Percentiles rank a stretch among this genome's conserved stretches.
phyloP scores from a whole-genome alignment of 2,329 filamentous ascomycete species.

The Fusarium stilboides region DNA sequence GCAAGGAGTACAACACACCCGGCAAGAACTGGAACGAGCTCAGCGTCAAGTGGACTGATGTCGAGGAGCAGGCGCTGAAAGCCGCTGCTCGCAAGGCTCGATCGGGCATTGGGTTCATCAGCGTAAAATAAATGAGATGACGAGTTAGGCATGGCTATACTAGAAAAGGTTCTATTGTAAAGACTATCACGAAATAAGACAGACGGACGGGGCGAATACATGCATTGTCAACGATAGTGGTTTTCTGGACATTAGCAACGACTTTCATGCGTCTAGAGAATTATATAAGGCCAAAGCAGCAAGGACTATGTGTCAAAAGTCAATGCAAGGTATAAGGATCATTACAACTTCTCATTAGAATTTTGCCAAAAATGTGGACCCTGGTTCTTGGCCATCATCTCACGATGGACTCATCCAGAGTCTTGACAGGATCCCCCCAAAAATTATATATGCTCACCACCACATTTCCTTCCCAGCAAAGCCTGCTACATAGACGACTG shows the following conservation, averaged over 20 bases:
- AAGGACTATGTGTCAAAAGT: neutral
- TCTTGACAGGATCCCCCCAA: slow-evolving; percentile 6
- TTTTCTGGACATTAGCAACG: neutral
- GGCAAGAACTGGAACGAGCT: slow-evolving; percentile 77
- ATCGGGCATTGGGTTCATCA: slow-evolving; percentile 75
- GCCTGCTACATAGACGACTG: slow-evolving; percentile 17
- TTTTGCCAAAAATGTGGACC: slow-evolving; percentile 23
- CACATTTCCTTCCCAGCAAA: slow-evolving; percentile 14
- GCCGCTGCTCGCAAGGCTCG: slow-evolving; percentile 70
- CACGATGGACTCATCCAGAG: slow-evolving; percentile 17
- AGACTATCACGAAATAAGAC: neutral
- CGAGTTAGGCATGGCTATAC: neutral
- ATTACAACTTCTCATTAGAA: slow-evolving; percentile 45
- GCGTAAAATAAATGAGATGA: slow-evolving; percentile 67
- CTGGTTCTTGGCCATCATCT: slow-evolving; percentile 10
- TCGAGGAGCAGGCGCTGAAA: slow-evolving; percentile 74
- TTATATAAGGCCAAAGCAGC: slow-evolving; percentile 5
- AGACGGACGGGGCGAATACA: neutral
- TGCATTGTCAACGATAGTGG: neutral
- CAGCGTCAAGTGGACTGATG: slow-evolving; percentile 77
- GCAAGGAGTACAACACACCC: slow-evolving; percentile 74
- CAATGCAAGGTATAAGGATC: slow-evolving; percentile 33
- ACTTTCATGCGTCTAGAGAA: neutral
- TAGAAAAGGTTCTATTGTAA: slow-evolving; percentile 1
- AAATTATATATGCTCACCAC: slow-evolving; percentile 38